A percentile compares a stretch with the other conserved stretches of the same genome.
These are phyloP conservation scores for Pelargonium citronellum DNA, from an alignment of 441 rosid genomes.

Conservation along the genomic window DNA sequence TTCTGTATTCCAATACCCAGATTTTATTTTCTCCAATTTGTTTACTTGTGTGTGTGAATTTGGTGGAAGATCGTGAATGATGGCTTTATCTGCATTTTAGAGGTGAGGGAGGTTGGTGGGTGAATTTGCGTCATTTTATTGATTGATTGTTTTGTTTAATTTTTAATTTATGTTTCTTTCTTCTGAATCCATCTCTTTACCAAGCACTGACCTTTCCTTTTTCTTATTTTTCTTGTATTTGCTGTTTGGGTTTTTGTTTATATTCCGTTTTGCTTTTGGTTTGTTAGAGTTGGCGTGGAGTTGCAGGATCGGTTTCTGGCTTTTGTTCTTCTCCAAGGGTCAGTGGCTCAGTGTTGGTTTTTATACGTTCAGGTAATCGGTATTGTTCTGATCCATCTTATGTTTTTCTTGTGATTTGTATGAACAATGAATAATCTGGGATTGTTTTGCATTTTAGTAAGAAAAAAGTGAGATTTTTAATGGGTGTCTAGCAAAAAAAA, in stretches of 20 bases:
- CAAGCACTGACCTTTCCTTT: not conserved
- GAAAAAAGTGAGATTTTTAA: not conserved
- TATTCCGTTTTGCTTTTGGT: not conserved
- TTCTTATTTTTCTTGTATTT: too few species aligned
- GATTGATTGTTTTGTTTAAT: not conserved
- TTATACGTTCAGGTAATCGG: not conserved
- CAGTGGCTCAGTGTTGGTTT: not conserved
- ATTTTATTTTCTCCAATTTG: not conserved
- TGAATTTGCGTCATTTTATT: not conserved
- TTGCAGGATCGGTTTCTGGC: constrained; percentile 2
- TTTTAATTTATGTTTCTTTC: too few species aligned
- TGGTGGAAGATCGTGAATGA: not conserved
- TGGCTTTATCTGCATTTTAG: not conserved
- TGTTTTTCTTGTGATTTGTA: constrained; percentile 5
- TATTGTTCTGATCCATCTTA: not conserved
- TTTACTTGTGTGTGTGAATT: not conserved
- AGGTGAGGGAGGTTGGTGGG: not conserved
- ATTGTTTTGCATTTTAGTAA: not conserved
- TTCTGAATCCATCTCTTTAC: not conserved
- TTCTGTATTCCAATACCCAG: not conserved
- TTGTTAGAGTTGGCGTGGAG: not conserved
- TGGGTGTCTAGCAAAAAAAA: not conserved
- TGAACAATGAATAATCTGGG: not conserved
- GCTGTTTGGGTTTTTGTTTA: too few species aligned
- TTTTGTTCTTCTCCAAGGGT: not conserved